Conservation (phyloP, 176 grass and related monocot species). For the Oryza meridionalis region DNA sequence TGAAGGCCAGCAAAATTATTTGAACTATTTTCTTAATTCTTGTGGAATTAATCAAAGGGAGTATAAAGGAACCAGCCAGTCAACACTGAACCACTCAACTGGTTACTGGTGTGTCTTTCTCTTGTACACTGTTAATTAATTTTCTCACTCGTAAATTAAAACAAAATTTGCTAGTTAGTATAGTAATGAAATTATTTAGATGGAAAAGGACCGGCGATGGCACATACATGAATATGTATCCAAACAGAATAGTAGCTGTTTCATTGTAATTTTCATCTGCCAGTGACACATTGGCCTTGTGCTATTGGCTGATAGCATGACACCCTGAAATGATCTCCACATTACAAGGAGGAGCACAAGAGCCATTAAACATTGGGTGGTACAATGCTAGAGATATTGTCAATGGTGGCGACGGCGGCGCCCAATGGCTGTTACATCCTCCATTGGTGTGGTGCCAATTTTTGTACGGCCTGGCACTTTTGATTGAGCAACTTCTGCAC, state of each 20-base stretch:
- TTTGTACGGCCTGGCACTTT: background rate
- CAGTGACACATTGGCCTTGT: slow-evolving; percentile 9
- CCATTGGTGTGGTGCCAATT: background rate
- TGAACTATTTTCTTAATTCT: background rate
- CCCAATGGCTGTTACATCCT: background rate
- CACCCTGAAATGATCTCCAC: background rate
- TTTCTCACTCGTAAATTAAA: background rate
- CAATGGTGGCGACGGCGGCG: background rate
- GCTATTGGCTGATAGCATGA: slow-evolving; percentile 7
- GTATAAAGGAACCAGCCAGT: background rate
- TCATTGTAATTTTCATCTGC: slow-evolving; percentile 12
- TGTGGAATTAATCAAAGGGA: too few species aligned
- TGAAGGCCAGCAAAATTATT: too few species aligned
- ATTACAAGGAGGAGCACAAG: background rate
- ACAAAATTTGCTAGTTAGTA: slow-evolving; percentile 14
- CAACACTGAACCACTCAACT: background rate
- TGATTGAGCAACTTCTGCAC: background rate
- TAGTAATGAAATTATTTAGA: background rate
- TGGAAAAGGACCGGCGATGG: slow-evolving; percentile 17
- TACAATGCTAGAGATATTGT: background rate
- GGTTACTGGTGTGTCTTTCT: background rate
- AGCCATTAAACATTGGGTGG: background rate
- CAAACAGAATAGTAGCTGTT: slow-evolving; percentile 6
- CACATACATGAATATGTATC: background rate
- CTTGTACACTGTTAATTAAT: background rate